Evolutionary conservation across 805 yeast species (phyloP).

Genomic region (Blastobotrys peoriensis): DNA sequence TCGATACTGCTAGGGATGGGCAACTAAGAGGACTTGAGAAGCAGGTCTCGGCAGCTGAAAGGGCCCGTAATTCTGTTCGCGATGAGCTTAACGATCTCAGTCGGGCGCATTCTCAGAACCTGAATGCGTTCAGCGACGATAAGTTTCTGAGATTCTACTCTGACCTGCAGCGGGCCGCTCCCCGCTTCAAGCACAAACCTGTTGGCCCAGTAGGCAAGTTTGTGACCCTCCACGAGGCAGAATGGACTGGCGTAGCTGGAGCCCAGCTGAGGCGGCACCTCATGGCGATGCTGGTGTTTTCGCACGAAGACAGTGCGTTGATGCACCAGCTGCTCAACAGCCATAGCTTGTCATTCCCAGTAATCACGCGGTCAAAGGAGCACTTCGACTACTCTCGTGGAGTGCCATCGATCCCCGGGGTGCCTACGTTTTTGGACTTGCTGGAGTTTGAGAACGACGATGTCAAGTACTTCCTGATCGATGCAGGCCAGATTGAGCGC

Average conservation of each 20-base stretch:
- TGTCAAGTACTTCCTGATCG: constrained; percentile 59
- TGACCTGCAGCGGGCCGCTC: constrained; percentile 34
- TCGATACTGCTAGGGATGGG: neutral
- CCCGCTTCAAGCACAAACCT: constrained; percentile 45
- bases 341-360: constrained; percentile 27
- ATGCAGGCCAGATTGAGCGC: constrained; percentile 48
- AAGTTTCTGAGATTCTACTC: neutral
- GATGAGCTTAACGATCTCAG: neutral
- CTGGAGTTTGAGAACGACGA: constrained; percentile 50
- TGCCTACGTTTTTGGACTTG: constrained; percentile 53
- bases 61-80: neutral
- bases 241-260: constrained; percentile 62
- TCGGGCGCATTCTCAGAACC: neutral
- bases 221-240: constrained; percentile 48
- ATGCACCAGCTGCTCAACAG: constrained; percentile 19
- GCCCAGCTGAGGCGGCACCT: constrained; percentile 43
- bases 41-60: neutral
- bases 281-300: constrained; percentile 62
- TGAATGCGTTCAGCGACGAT: neutral
- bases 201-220: constrained; percentile 75
- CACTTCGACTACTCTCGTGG: constrained; percentile 46
- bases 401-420: constrained; percentile 34
- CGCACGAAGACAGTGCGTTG: constrained; percentile 48
- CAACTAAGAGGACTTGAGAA: neutral
- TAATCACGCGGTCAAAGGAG: constrained; percentile 50